Conservation (phyloP, 768 basidiomycete genomes). For the Boletus pseudopeckii region DNA sequence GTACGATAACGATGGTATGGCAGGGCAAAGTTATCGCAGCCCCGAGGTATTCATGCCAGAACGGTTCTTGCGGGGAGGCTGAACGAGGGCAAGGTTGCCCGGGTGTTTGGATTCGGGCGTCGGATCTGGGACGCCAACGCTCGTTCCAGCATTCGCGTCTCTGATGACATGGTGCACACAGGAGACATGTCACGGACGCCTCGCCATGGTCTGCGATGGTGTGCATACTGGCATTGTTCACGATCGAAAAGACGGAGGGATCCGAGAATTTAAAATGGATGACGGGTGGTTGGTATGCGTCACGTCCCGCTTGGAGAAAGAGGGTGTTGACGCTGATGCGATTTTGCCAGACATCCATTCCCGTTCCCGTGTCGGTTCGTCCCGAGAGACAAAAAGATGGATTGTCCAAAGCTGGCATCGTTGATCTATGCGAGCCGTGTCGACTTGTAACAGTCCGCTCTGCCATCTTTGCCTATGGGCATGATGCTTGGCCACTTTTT, state of each 20-base stretch:
- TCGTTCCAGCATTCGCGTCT: background rate
- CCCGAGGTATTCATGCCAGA: constrained; percentile 37
- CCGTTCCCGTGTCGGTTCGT: constrained; percentile 14
- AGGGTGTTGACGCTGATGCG: background rate
- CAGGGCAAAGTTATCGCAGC: constrained; percentile 38
- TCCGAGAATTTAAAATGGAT: constrained; percentile 17
- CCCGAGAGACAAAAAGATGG: constrained; percentile 13
- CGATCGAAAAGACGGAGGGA: constrained; percentile 14
- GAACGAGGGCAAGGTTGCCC: constrained; percentile 8
- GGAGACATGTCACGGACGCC: constrained; percentile 21
- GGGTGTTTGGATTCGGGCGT: constrained; percentile 21
- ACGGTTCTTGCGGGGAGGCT: constrained; percentile 30
- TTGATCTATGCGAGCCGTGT: constrained; percentile 7
- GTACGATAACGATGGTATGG: background rate
- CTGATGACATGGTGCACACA: background rate
- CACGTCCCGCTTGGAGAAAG: background rate
- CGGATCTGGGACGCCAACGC: background rate
- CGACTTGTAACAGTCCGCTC: background rate
- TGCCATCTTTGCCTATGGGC: too few species aligned
- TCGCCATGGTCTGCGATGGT: constrained; percentile 22
- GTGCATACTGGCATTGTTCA: constrained; percentile 16
- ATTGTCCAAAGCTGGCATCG: constrained; percentile 8
- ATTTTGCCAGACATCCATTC: constrained; percentile 6
- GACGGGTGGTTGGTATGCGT: constrained; percentile 11
- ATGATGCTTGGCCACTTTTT: background rate